Conservation (phyloP, 495 filamentous ascomycete species). For the Penicillium coffeae region DNA sequence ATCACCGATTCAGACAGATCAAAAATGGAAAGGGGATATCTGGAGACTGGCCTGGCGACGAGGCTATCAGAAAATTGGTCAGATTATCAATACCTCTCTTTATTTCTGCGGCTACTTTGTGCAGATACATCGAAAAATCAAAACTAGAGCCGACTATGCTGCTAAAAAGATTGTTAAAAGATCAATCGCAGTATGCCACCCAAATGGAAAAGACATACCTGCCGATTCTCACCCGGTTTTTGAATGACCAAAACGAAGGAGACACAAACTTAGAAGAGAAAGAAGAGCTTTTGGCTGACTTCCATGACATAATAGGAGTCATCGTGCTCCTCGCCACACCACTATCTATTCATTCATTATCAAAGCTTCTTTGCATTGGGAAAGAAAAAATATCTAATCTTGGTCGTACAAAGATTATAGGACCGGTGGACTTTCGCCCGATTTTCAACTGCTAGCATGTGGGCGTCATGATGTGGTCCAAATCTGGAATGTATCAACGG, state of each 20-base stretch:
- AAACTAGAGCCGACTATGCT: background rate
- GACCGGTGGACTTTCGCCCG: conserved; percentile 19
- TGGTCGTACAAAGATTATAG: no score
- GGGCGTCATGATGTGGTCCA: conserved; percentile 17
- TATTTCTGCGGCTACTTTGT: background rate
- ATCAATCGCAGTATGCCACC: background rate
- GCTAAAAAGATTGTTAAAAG: background rate
- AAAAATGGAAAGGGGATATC: background rate
- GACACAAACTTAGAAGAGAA: no score
- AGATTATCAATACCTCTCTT: background rate
- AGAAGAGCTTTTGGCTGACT: background rate
- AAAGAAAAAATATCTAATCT: background rate
- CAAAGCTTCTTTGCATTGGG: background rate
- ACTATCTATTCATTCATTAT: background rate
- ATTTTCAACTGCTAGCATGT: conserved; percentile 9
- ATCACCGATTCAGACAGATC: background rate
- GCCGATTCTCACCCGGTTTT: background rate
- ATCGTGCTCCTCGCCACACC: conserved; percentile 3
- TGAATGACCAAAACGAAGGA: background rate
- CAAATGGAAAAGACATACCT: conserved; percentile 3
- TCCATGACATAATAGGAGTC: background rate
- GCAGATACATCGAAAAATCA: background rate
- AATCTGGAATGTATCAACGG: no score
- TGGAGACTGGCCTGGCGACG: background rate
- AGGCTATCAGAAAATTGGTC: background rate